These are phyloP conservation scores for Picea mariana DNA, from an alignment of 83 land plant genomes.

Conservation along the genomic window DNA sequence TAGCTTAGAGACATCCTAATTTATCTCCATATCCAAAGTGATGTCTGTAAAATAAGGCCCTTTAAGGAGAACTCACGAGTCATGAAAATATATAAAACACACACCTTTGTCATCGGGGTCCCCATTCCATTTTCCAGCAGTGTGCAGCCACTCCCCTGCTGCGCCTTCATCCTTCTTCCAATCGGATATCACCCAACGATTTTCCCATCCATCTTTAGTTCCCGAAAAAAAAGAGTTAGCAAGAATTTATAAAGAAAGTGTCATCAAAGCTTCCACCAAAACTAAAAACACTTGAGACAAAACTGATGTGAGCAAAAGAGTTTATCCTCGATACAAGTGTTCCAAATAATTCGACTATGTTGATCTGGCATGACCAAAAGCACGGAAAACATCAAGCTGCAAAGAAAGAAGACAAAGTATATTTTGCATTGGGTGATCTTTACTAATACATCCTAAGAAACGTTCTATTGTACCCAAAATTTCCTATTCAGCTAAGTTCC, in stretches of 20 bases:
- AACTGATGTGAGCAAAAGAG: background rate
- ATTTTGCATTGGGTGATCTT: background rate
- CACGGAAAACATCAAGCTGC: background rate
- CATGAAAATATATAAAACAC: background rate
- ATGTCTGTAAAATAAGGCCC: too few species aligned
- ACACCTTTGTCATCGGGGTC: conserved; percentile 65
- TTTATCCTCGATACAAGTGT: background rate
- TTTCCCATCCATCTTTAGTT: conserved; percentile 79
- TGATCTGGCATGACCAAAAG: background rate
- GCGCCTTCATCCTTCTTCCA: conserved; percentile 74
- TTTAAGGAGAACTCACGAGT: too few species aligned
- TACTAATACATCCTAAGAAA: background rate
- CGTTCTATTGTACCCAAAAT: too few species aligned
- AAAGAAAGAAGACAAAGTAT: background rate
- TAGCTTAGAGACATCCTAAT: too few species aligned
- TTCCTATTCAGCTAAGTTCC: too few species aligned
- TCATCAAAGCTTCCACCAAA: background rate
- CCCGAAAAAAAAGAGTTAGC: background rate
- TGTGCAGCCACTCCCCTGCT: conserved; percentile 67
- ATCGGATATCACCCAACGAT: conserved; percentile 85
- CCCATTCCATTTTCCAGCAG: conserved; percentile 79
- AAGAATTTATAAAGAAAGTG: background rate
- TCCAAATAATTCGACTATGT: background rate
- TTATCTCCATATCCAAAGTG: too few species aligned
- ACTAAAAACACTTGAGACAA: background rate